These are phyloP conservation scores for Sphagnum tenellum DNA, from an alignment of 225 moss, liverwort and hornwort species.

Conservation along the genomic window DNA sequence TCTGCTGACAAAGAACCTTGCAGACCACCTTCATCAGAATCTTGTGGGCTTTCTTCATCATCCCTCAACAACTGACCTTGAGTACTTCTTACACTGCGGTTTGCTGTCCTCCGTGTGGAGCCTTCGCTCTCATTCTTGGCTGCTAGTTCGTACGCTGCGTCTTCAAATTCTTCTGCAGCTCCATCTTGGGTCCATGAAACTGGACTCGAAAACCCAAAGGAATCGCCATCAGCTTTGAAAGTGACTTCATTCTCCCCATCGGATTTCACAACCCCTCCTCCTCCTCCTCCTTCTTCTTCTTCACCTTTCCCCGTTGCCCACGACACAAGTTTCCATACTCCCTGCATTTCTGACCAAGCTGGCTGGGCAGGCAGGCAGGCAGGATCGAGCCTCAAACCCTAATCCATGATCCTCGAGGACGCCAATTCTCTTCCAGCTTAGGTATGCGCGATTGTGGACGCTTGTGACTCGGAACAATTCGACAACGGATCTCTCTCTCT, in stretches of 20 bases:
- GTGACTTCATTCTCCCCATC: constrained; percentile 20
- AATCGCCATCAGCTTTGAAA: constrained; percentile 4
- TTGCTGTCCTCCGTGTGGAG: constrained; percentile 11
- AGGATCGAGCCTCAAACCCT: too few relatives aligned
- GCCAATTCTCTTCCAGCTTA: too few relatives aligned
- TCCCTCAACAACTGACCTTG: constrained; percentile 10
- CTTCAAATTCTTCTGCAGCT: constrained; percentile 18
- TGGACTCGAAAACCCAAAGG: constrained; percentile 6
- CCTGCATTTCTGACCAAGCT: constrained; percentile 30
- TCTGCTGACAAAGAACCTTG: background rate
- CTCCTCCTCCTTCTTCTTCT: constrained; percentile 8
- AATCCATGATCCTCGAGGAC: too few relatives aligned
- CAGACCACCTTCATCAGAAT: too few relatives aligned
- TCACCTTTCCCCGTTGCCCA: constrained; percentile 42
- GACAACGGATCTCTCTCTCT: too few relatives aligned
- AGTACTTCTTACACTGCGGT: constrained; percentile 1
- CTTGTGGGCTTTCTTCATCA: constrained; percentile 12
- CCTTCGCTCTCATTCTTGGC: constrained; percentile 15
- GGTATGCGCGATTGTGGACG: too few relatives aligned
- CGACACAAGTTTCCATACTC: constrained; percentile 43
- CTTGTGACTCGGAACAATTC: too few relatives aligned
- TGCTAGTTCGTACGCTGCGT: constrained; percentile 7
- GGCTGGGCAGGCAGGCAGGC: background rate
- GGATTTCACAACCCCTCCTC: constrained; percentile 2
- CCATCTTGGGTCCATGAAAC: constrained; percentile 27